These are phyloP conservation scores for Acanthamoeba royreba DNA, from an alignment of 208 protist species.

Conservation along the genomic window DNA sequence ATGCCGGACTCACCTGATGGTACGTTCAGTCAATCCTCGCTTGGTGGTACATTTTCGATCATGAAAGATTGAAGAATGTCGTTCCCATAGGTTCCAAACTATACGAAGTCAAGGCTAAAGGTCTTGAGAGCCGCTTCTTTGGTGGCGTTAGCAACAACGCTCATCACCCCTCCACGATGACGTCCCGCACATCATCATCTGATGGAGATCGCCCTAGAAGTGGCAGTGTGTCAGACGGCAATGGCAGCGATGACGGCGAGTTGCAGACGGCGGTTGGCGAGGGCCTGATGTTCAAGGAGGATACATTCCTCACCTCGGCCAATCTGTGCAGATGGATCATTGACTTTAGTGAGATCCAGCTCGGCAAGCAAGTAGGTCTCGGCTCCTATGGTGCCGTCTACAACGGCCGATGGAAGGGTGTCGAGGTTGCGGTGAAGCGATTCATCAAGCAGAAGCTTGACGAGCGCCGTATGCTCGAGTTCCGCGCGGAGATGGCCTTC, in stretches of 20 bases:
- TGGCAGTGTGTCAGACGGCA: background rate
- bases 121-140: conserved; percentile 11
- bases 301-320: background rate
- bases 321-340: conserved; percentile 2
- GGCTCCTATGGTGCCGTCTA: no score
- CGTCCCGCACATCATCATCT: background rate
- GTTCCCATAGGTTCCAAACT: background rate
- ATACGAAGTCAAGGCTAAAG: background rate
- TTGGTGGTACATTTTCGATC: background rate
- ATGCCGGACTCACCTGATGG: background rate
- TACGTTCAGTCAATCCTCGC: background rate
- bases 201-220: background rate
- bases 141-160: background rate
- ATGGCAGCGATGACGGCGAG: background rate
- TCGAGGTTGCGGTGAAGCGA: no score
- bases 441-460: no score
- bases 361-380: background rate
- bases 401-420: no score
- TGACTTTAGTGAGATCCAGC: background rate
- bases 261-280: background rate
- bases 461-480: no score
- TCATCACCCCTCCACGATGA: background rate
- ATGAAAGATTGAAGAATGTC: background rate
- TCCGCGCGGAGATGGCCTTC: no score
- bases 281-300: background rate